Evolutionary conservation across 805 yeast species (phyloP).

Genomic region (Ogataea paradorogensis): DNA sequence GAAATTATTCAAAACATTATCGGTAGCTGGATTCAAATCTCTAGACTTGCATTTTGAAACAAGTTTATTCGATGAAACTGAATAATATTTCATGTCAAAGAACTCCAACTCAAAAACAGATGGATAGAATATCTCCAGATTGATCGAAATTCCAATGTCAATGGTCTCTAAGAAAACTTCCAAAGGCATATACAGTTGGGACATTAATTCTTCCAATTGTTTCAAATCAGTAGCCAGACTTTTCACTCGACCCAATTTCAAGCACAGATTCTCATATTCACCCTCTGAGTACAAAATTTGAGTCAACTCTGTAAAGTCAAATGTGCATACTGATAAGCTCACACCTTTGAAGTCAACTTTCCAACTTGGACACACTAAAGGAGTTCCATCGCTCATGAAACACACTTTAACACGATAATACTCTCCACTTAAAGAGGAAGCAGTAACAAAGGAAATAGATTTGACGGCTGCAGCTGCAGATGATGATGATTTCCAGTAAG

Average conservation of each 20-base stretch:
- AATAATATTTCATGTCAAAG: constrained; percentile 27
- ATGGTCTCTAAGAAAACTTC: constrained; percentile 53
- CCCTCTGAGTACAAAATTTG: constrained; percentile 24
- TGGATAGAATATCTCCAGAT: constrained; percentile 76
- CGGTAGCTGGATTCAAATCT: constrained; percentile 23
- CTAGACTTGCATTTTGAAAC: constrained; percentile 13
- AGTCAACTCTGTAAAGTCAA: constrained; percentile 45
- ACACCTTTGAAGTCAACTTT: constrained; percentile 47
- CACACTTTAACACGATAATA: constrained; percentile 71
- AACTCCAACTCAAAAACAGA: constrained; percentile 41
- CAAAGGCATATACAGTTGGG: constrained; percentile 55
- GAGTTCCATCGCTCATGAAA: constrained; percentile 76
- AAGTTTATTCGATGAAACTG: constrained; percentile 22
- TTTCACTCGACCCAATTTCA: constrained; percentile 16
- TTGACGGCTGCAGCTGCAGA: constrained; percentile 31
- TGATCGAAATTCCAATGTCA: constrained; percentile 61
- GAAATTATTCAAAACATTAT: constrained; percentile 57
- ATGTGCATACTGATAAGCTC: constrained; percentile 57
- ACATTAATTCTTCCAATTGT: constrained; percentile 42
- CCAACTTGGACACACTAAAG: constrained; percentile 75
- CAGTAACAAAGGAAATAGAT: constrained; percentile 74
- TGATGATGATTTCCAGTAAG: constrained; percentile 93
- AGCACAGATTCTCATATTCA: constrained; percentile 16
- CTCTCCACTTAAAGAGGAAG: constrained; percentile 83
- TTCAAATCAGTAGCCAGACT: constrained; percentile 20